Percentiles rank a stretch among this genome's conserved stretches.
These are phyloP conservation scores for Apiotrichum laibachii DNA, from an alignment of 1,284 basidiomycete species.

Conservation along the genomic window DNA sequence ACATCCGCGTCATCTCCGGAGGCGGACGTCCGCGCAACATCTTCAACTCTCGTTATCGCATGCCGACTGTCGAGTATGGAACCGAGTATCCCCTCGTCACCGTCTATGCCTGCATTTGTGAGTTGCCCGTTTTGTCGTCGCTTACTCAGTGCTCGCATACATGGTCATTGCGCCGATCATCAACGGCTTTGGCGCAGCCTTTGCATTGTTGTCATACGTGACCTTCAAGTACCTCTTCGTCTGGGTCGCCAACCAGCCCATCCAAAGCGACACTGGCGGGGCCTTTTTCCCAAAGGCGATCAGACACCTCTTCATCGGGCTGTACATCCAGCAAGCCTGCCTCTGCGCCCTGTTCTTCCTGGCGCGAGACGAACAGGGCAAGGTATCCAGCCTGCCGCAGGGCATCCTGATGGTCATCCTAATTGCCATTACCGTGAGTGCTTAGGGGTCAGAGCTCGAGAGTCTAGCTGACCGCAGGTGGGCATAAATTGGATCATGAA, in stretches of 20 bases:
- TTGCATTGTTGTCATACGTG: slow-evolving; percentile 80
- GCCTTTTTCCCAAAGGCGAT: slow-evolving; percentile 94
- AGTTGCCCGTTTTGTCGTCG: slow-evolving; percentile 36
- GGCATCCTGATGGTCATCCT: slow-evolving; percentile 79
- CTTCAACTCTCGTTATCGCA: slow-evolving; percentile 49
- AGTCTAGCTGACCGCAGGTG: slow-evolving; percentile 33
- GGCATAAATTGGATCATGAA: slow-evolving; percentile 67
- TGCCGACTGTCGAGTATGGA: slow-evolving; percentile 62
- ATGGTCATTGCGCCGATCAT: slow-evolving; percentile 90
- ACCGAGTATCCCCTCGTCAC: slow-evolving; percentile 71
- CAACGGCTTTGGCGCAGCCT: slow-evolving; percentile 78
- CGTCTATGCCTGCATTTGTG: slow-evolving; percentile 72
- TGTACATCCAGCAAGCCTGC: slow-evolving; percentile 80
- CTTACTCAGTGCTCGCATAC: slow-evolving; percentile 62
- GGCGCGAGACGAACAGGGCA: slow-evolving; percentile 40
- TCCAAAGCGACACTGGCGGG: slow-evolving; percentile 79
- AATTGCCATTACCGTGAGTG: slow-evolving; percentile 64
- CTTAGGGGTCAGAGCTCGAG: not conserved
- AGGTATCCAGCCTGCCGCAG: slow-evolving; percentile 60
- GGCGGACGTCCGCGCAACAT: slow-evolving; percentile 53
- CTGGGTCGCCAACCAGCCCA: slow-evolving; percentile 70
- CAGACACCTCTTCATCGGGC: slow-evolving; percentile 83
- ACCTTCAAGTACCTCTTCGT: slow-evolving; percentile 87
- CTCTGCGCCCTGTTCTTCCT: slow-evolving; percentile 83
- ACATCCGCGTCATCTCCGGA: slow-evolving; percentile 59